Conservation (phyloP, 2,329 filamentous ascomycete genomes). For the Arachnopeziza araneosa region DNA sequence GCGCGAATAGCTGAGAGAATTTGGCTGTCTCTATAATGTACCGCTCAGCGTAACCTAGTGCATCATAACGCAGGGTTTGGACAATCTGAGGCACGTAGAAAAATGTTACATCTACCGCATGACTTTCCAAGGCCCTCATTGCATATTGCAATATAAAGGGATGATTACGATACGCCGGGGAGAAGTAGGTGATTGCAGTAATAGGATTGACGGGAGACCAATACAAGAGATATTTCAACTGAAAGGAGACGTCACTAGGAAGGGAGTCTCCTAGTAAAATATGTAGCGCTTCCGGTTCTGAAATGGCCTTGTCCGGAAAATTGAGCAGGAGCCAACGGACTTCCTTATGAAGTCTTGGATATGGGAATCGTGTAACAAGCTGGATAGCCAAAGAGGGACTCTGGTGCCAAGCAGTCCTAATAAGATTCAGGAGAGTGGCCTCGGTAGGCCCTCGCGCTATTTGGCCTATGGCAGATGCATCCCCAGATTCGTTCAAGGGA, state of each 20-base stretch:
- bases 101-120: constrained; percentile 95
- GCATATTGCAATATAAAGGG: constrained; percentile 94
- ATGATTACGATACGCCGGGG: constrained; percentile 86
- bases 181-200: constrained; percentile 86
- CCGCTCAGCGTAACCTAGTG: constrained; percentile 86
- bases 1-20: constrained; percentile 95
- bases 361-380: constrained; percentile 73
- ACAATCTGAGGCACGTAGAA: constrained; percentile 99
- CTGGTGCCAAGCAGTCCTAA: constrained; percentile 83
- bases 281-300: constrained; percentile 76
- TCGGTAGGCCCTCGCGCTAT: constrained; percentile 37
- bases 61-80: constrained; percentile 88
- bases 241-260: constrained; percentile 72
- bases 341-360: constrained; percentile 64
- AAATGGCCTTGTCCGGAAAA: constrained; percentile 75
- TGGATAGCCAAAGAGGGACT: constrained; percentile 84
- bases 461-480: constrained; percentile 30
- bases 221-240: constrained; percentile 89
- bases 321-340: constrained; percentile 75
- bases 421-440: constrained; percentile 43
- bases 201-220: constrained; percentile 92
- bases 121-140: constrained; percentile 88
- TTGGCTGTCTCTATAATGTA: constrained; percentile 97
- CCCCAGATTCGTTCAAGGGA: constrained; percentile 63
- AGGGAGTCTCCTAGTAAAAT: constrained; percentile 73